phyloP scores from a whole-genome alignment of 768 basidiomycete genomes.

The Clitopilus hobsonii region DNA sequence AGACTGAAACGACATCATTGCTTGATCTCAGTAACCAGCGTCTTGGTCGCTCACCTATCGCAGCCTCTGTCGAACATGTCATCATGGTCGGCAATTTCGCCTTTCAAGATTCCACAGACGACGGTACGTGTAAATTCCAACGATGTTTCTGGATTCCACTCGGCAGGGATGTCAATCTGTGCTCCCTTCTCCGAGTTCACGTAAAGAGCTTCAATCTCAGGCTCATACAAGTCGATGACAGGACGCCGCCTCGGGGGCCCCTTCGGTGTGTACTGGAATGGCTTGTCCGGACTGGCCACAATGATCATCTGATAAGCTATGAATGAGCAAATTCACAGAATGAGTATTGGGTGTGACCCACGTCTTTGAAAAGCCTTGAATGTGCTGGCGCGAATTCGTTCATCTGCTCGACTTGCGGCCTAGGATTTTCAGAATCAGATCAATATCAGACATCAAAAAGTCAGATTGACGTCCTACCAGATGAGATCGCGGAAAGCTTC shows the following conservation, averaged over 20 bases:
- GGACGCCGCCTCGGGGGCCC: constrained; percentile 29
- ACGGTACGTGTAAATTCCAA: constrained; percentile 25
- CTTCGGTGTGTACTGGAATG: constrained; percentile 40
- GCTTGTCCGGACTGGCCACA: constrained; percentile 30
- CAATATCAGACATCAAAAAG: neutral
- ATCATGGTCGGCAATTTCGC: constrained; percentile 19
- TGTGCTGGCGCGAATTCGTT: constrained; percentile 39
- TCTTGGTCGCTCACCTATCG: constrained; percentile 23
- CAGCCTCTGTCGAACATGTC: constrained; percentile 32
- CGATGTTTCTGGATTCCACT: constrained; percentile 19
- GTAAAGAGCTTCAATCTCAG: constrained; percentile 37
- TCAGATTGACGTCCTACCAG: constrained; percentile 14
- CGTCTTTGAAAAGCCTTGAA: constrained; percentile 43
- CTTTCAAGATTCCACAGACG: constrained; percentile 23
- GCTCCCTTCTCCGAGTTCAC: constrained; percentile 12
- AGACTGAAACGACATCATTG: constrained; percentile 16
- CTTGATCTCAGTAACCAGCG: too few relatives aligned
- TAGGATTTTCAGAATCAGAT: constrained; percentile 8
- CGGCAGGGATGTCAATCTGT: constrained; percentile 12
- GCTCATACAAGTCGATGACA: constrained; percentile 30
- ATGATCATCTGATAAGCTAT: constrained; percentile 34
- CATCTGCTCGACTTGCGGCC: constrained; percentile 35
- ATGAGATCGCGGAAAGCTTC: constrained; percentile 18
- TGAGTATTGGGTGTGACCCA: constrained; percentile 7
- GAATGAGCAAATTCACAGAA: neutral